Base-by-base conservation (phyloP, 2,329 filamentous ascomycete genomes). In the Sclerotinia trifoliorum region DNA sequence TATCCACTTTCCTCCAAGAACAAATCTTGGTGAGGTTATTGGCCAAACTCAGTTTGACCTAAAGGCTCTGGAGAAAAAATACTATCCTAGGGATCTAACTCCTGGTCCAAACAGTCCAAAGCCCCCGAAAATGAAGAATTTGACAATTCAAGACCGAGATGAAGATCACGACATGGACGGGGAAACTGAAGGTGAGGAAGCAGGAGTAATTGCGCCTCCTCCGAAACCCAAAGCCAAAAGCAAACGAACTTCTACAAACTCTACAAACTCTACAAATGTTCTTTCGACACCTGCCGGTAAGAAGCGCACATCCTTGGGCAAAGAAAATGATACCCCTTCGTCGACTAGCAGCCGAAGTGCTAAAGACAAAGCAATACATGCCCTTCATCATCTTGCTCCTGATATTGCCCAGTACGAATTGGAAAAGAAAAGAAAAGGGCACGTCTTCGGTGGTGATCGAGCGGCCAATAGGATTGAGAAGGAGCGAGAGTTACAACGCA, bases 341-440 rank as follows among this genome's bases (percentile, higher is more conserved):
- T 86, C 90, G 3, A 91, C 88, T 1, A 88, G 89, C 35, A 92
- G 91, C 72, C 89, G 95, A 67, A 95, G 92, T 74, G 94, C 95
- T 19, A 99, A 98, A 78, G 88, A 90, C 52, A 90, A 91, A 75
- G 95, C 95, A 17, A 81, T 90, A n/a, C 86, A 88, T 46, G 88
- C 87, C 71, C 81, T 98, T 10, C 92, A 95, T 66, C 85, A 87
- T 48, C 83, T 94, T 68, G 93, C 92, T 0, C 86, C 90, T 0
- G 95, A 99, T 76, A 93, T 98, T 75, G 90, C 90, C 2, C 82
- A 96, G 44, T 99, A 95, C 75, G 91, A 98, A 76, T 97, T 95
- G 77, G 95, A 99, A 80, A 93, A 87, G 82, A 97, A 96, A 81
- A 88, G 95, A 77, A 70, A 87, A 81, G 62, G 82, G 77, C 3